Evolutionary conservation across 768 basidiomycete genomes (phyloP).

Genomic region (Termitomyces sp.): DNA sequence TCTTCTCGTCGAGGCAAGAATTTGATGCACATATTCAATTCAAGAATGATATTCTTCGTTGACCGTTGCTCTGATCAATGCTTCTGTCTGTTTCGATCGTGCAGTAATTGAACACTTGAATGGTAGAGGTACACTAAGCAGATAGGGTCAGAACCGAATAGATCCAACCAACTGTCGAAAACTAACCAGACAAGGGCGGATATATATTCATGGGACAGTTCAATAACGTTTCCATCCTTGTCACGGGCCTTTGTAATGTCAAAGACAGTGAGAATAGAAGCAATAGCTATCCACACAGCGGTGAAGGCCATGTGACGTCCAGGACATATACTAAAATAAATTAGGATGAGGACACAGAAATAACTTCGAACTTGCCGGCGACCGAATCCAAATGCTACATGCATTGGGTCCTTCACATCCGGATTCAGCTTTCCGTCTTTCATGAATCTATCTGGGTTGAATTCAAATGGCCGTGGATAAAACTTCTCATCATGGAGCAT

Average conservation of each 20-base stretch:
- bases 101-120: neutral
- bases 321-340: constrained; percentile 21
- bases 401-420: constrained; percentile 10
- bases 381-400: constrained; percentile 16
- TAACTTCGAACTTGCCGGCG: constrained; percentile 5
- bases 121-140: neutral
- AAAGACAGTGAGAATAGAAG: constrained; percentile 24
- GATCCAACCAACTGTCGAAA: neutral
- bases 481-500: constrained; percentile 25
- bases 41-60: neutral
- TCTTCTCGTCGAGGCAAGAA: no score
- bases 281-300: no score
- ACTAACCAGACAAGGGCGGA: constrained; percentile 8
- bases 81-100: neutral
- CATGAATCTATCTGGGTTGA: constrained; percentile 33
- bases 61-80: neutral
- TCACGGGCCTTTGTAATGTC: constrained; percentile 18
- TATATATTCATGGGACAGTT: constrained; percentile 8
- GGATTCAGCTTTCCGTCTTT: constrained; percentile 17
- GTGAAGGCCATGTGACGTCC: constrained; percentile 27
- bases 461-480: constrained; percentile 25
- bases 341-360: neutral
- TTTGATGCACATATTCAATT: neutral
- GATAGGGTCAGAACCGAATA: neutral
- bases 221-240: constrained; percentile 12